Conservation (phyloP, 1,284 basidiomycete species). For the Leccinum pallidistipes region DNA sequence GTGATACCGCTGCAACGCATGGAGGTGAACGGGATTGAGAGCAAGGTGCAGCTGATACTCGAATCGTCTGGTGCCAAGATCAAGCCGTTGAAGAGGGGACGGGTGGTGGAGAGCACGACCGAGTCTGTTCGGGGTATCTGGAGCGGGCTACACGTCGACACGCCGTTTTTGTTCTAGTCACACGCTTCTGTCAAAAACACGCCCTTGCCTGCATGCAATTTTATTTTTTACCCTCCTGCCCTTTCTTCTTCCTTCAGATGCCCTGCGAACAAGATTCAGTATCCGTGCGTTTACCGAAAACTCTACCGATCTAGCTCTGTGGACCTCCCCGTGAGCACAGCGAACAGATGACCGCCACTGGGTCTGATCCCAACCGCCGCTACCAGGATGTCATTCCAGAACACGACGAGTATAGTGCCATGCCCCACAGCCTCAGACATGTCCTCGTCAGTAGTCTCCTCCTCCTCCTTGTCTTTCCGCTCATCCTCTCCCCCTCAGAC, state of each 20-base stretch:
- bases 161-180: constrained; percentile 39
- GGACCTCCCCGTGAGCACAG: constrained; percentile 24
- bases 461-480: background rate
- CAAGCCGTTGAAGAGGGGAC: constrained; percentile 65
- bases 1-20: constrained; percentile 73
- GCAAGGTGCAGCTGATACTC: constrained; percentile 78
- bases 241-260: background rate
- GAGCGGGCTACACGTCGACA: constrained; percentile 77
- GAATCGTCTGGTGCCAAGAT: constrained; percentile 86
- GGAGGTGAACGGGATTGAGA: constrained; percentile 67
- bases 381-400: constrained; percentile 32
- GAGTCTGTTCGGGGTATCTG: constrained; percentile 83
- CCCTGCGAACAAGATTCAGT: constrained; percentile 9
- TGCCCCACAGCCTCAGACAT: constrained; percentile 32
- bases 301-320: background rate
- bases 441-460: constrained; percentile 26
- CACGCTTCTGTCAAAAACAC: background rate
- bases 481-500: constrained; percentile 18
- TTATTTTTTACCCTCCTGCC: background rate
- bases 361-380: constrained; percentile 24
- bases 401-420: constrained; percentile 30
- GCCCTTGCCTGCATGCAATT: constrained; percentile 27
- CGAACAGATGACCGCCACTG: constrained; percentile 20
- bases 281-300: constrained; percentile 22
- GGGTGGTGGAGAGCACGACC: constrained; percentile 72